Evolutionary conservation across 2,329 filamentous ascomycete species (phyloP).

Genomic region (Phialocephala sp.): DNA sequence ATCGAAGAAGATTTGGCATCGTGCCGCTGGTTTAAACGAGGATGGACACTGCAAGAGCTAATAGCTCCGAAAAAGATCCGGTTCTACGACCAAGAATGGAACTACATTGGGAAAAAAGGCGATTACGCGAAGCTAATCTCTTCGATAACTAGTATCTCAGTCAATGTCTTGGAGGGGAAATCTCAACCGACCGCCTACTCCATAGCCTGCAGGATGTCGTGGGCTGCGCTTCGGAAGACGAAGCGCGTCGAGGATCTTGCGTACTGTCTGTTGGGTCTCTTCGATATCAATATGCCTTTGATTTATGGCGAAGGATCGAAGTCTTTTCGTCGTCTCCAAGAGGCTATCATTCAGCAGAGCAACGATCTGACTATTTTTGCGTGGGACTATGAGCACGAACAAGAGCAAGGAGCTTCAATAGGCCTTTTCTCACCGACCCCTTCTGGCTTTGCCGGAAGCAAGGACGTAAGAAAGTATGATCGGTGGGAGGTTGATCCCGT

Average conservation of each 20-base stretch:
- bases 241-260: conserved; percentile 44
- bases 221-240: conserved; percentile 44
- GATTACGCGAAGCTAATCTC: conserved; percentile 31
- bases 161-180: conserved; percentile 29
- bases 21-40: conserved; percentile 28
- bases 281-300: conserved; percentile 46
- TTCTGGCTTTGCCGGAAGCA: not conserved
- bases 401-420: not conserved
- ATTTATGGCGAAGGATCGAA: conserved; percentile 46
- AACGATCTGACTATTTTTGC: conserved; percentile 46
- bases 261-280: conserved; percentile 46
- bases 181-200: conserved; percentile 33
- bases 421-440: conserved; percentile 13
- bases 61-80: conserved; percentile 28
- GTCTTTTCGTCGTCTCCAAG: conserved; percentile 45
- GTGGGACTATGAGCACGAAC: conserved; percentile 29
- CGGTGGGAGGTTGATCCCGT: conserved; percentile 1
- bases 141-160: conserved; percentile 41
- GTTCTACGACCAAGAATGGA: conserved; percentile 38
- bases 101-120: conserved; percentile 32
- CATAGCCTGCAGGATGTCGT: conserved; percentile 46
- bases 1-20: not conserved
- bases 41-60: conserved; percentile 30
- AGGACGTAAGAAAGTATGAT: not conserved
- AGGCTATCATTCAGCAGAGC: conserved; percentile 44